A percentile compares a stretch with the other conserved stretches of the same genome.
These are phyloP conservation scores for Nepenthes gracilis DNA, from an alignment of 148 eudicot genomes.

Conservation along the genomic window DNA sequence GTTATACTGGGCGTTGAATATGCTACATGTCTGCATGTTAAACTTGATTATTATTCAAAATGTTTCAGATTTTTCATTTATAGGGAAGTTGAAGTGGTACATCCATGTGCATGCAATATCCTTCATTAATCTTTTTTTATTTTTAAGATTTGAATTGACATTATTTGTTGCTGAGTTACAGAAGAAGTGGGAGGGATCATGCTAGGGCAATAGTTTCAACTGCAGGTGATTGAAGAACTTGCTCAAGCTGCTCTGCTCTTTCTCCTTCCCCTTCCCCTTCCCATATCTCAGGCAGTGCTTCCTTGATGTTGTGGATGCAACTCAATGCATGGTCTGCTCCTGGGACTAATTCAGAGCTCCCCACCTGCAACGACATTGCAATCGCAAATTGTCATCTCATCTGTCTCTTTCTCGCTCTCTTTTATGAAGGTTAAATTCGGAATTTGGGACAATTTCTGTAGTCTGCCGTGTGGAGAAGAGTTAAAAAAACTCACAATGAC, in stretches of 20 bases:
- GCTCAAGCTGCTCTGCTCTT: constrained; percentile 31
- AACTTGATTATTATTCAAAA: too few species aligned
- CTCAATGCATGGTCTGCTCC: constrained; percentile 80
- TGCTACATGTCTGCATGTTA: too few species aligned
- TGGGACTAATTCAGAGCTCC: constrained; percentile 47
- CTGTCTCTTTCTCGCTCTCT: not conserved
- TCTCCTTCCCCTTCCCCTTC: constrained; percentile 45
- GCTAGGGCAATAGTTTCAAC: constrained; percentile 26
- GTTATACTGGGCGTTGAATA: too few species aligned
- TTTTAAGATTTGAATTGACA: too few species aligned
- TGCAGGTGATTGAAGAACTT: constrained; percentile 19
- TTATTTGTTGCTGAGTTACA: too few species aligned
- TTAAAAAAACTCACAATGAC: constrained; percentile 49
- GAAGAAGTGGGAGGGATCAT: not conserved
- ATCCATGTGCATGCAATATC: too few species aligned
- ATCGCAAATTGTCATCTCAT: not conserved
- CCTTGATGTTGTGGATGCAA: constrained; percentile 86
- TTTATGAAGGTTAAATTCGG: not conserved
- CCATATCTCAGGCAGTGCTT: constrained; percentile 83
- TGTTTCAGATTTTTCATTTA: too few species aligned
- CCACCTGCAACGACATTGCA: constrained; percentile 42
- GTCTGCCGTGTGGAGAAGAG: not conserved
- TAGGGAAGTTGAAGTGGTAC: too few species aligned
- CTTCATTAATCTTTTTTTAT: too few species aligned
- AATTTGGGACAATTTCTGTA: not conserved